phyloP scores from a whole-genome alignment of 352 stramenopile species.

The Globisporangium parvum region DNA sequence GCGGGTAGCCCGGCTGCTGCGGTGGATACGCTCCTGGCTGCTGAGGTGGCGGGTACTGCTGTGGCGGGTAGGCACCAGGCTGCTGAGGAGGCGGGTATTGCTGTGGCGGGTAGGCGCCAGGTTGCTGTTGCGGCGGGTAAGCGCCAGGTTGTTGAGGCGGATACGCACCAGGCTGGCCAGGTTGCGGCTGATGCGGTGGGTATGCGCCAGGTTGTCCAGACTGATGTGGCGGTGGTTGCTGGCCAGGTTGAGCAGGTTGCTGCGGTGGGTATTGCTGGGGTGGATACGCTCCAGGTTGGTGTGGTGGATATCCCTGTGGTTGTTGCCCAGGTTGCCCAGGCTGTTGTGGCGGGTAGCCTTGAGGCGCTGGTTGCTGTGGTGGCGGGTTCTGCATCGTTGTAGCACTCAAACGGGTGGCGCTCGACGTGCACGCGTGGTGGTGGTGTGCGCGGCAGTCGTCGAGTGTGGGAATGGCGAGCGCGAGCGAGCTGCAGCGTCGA shows the following conservation, averaged over 20 bases:
- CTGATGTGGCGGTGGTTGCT: too few relatives aligned
- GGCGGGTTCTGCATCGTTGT: too few relatives aligned
- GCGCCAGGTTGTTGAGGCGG: too few relatives aligned
- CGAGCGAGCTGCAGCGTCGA: too few relatives aligned
- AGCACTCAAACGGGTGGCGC: too few relatives aligned
- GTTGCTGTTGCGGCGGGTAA: constrained; percentile 16
- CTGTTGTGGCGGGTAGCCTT: too few relatives aligned
- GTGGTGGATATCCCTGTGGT: constrained; percentile 11
- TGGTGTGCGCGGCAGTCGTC: too few relatives aligned
- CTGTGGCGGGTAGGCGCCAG: constrained; percentile 8
- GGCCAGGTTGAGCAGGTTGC: constrained; percentile 20
- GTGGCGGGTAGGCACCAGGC: constrained; percentile 22
- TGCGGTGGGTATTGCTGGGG: constrained; percentile 18
- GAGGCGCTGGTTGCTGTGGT: too few relatives aligned
- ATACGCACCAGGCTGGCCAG: neutral
- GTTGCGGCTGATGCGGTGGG: neutral
- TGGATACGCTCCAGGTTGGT: constrained; percentile 9
- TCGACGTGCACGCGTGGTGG: too few relatives aligned
- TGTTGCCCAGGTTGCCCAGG: neutral
- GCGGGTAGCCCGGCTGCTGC: constrained; percentile 7
- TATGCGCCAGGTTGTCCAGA: too few relatives aligned
- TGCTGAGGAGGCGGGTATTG: constrained; percentile 22
- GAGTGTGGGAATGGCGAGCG: too few relatives aligned
- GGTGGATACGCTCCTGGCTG: constrained; percentile 17
- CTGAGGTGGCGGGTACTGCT: constrained; percentile 23